Evolutionary conservation across 305 asterid species (phyloP).

Genomic region (Fraxinus baroniana): DNA sequence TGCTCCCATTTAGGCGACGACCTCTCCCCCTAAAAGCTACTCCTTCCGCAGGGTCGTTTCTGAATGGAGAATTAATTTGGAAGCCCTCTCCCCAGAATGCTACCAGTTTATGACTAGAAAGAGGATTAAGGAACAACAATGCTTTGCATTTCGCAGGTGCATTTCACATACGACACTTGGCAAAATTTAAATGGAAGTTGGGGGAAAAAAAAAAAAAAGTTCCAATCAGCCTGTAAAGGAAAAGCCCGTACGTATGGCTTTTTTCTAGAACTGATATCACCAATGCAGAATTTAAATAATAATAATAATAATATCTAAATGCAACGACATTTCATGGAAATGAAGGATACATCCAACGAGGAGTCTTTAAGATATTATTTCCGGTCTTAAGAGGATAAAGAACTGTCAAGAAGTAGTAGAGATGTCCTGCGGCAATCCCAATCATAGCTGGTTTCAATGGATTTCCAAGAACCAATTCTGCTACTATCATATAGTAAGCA

Average conservation of each 20-base stretch:
- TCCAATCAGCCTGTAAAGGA: conserved; percentile 21
- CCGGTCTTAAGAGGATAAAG: conserved; percentile 48
- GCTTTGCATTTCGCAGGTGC: no score
- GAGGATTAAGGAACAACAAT: conserved; percentile 34
- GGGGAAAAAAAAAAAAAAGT: no score
- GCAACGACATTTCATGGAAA: not conserved
- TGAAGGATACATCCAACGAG: conserved; percentile 61
- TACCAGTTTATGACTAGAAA: conserved; percentile 41
- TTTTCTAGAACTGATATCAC: not conserved
- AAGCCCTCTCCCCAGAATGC: conserved; percentile 52
- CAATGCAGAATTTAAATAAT: not conserved
- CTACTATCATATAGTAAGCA: conserved; percentile 42
- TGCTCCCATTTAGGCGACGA: conserved; percentile 29
- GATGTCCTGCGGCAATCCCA: conserved; percentile 56
- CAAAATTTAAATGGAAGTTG: no score
- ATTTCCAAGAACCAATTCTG: conserved; percentile 49
- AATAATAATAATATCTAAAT: not conserved
- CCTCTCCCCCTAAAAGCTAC: conserved; percentile 40
- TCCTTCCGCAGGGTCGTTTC: conserved; percentile 29
- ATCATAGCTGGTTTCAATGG: conserved; percentile 33
- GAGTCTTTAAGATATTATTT: conserved; percentile 44
- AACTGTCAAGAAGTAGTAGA: conserved; percentile 55
- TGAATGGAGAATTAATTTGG: conserved; percentile 46
- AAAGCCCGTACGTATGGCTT: not conserved
- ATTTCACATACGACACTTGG: no score